Evolutionary conservation across 306 rosid genomes (phyloP).

Genomic region (Clitoria ternatea): DNA sequence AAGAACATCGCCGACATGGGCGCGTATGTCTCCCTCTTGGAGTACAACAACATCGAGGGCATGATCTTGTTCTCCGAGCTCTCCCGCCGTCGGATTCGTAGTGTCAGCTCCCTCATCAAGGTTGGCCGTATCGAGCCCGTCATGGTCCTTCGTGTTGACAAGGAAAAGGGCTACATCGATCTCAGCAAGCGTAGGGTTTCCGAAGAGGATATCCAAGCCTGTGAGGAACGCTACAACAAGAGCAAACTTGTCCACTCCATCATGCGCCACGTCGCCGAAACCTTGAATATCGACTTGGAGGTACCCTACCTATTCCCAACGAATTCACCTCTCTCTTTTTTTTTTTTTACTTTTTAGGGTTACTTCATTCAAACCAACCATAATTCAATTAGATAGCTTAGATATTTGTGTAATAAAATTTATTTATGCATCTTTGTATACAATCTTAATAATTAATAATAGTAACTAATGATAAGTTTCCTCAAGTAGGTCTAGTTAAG

Average conservation of each 20-base stretch:
- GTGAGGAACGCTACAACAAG: slow-evolving; percentile 95
- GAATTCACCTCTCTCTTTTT: too few species aligned
- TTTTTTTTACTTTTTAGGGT: background rate
- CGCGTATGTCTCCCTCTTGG: slow-evolving; percentile 91
- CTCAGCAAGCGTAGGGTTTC: slow-evolving; percentile 93
- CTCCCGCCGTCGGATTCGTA: slow-evolving; percentile 95
- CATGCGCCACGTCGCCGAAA: slow-evolving; percentile 96
- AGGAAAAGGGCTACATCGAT: slow-evolving; percentile 95
- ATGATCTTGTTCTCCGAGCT: slow-evolving; percentile 97
- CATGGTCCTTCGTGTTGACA: slow-evolving; percentile 92
- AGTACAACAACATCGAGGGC: slow-evolving; percentile 96
- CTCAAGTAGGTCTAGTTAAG: too few species aligned
- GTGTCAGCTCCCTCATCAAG: slow-evolving; percentile 80
- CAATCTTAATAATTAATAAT: too few species aligned
- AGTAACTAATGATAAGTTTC: too few species aligned
- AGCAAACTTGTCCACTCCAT: slow-evolving; percentile 97
- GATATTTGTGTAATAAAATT: too few species aligned
- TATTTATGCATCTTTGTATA: too few species aligned
- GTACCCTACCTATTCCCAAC: slow-evolving; percentile 18
- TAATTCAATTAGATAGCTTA: too few species aligned
- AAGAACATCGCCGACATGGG: slow-evolving; percentile 99
- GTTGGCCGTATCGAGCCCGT: slow-evolving; percentile 96
- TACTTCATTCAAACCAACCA: too few species aligned
- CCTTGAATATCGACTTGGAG: slow-evolving; percentile 74
- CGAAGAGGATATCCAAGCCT: slow-evolving; percentile 81